Evolutionary conservation across 108 stramenopile genomes (phyloP).

Genomic region (Ochromonas danica): DNA sequence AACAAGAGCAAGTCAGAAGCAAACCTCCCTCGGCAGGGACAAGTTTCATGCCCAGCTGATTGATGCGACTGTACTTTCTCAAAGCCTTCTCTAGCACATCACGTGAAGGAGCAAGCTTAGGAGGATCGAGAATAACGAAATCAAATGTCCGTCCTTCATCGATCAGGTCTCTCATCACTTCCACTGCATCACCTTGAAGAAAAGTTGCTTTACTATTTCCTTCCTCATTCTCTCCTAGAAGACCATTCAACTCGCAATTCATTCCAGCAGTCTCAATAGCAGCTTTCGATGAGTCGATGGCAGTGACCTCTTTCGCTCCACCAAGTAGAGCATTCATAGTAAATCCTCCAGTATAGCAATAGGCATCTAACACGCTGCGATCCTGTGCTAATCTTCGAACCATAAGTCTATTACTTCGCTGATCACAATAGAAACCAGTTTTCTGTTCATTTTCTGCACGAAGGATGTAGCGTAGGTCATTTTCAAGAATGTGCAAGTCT

Average conservation of each 20-base stretch:
- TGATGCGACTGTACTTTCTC: constrained; percentile 79
- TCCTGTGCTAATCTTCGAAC: constrained; percentile 61
- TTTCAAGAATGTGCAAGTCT: not conserved
- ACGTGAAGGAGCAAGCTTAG: constrained; percentile 82
- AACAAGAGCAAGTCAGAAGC: constrained; percentile 86
- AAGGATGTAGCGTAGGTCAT: not conserved
- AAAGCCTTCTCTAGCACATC: constrained; percentile 65
- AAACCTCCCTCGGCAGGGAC: constrained; percentile 71
- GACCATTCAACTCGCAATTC: constrained; percentile 73
- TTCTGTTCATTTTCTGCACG: constrained; percentile 69
- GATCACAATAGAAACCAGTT: constrained; percentile 95
- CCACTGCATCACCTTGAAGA: constrained; percentile 70
- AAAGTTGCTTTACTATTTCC: constrained; percentile 44
- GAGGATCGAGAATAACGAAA: constrained; percentile 83
- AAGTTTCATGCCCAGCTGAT: constrained; percentile 79
- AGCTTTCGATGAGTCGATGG: constrained; percentile 78
- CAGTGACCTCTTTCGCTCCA: constrained; percentile 60
- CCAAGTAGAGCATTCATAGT: constrained; percentile 68
- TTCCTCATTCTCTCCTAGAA: constrained; percentile 33
- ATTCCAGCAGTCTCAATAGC: constrained; percentile 68
- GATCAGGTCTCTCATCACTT: constrained; percentile 67
- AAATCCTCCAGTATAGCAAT: constrained; percentile 86
- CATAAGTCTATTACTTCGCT: constrained; percentile 78
- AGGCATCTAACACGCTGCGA: constrained; percentile 75
- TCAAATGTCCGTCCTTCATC: constrained; percentile 62